phyloP scores from a whole-genome alignment of 495 filamentous ascomycete genomes.

The Parathielavia hyrcaniae region DNA sequence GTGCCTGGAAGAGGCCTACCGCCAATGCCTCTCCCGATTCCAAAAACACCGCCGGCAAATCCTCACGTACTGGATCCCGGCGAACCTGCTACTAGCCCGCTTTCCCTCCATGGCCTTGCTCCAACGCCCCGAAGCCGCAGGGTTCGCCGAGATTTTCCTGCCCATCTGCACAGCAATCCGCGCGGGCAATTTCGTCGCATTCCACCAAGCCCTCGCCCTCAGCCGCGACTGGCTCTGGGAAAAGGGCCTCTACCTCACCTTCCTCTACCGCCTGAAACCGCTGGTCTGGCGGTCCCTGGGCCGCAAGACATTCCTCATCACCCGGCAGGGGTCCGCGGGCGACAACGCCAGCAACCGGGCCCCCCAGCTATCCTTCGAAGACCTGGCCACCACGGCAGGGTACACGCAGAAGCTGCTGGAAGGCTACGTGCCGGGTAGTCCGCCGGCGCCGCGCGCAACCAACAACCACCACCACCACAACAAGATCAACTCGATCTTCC shows the following conservation, averaged over 20 bases:
- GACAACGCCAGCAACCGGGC: constrained; percentile 44
- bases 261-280: constrained; percentile 67
- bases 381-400: constrained; percentile 47
- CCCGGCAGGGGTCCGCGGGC: constrained; percentile 51
- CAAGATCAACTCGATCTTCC: constrained; percentile 34
- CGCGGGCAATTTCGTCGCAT: constrained; percentile 70
- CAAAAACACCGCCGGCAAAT: constrained; percentile 69
- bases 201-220: constrained; percentile 56
- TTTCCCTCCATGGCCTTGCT: constrained; percentile 67
- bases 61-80: constrained; percentile 74
- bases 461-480: constrained; percentile 15
- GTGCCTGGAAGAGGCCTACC: constrained; percentile 71
- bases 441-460: constrained; percentile 9
- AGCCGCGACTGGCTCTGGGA: constrained; percentile 63
- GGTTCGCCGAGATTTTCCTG: constrained; percentile 63
- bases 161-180: constrained; percentile 69
- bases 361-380: constrained; percentile 50
- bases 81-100: constrained; percentile 77
- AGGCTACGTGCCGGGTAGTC: constrained; percentile 38
- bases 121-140: constrained; percentile 62
- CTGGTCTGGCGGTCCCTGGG: constrained; percentile 80
- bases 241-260: constrained; percentile 66
- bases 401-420: constrained; percentile 50
- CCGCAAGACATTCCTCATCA: constrained; percentile 61
- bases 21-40: constrained; percentile 63